These are phyloP conservation scores for Cucurbita argyrosperma DNA, from an alignment of 306 rosid genomes.

Conservation along the genomic window DNA sequence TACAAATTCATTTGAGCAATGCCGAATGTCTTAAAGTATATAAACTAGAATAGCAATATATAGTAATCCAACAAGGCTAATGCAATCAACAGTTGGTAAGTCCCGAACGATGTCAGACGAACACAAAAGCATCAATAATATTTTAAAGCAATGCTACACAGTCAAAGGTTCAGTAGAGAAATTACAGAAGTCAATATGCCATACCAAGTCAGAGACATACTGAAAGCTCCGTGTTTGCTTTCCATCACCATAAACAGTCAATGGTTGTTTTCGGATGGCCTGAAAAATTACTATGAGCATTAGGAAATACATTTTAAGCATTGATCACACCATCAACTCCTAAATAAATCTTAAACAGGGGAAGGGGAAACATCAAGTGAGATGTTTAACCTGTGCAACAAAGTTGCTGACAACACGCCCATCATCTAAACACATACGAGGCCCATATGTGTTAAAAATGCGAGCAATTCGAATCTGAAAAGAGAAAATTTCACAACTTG, in stretches of 20 bases:
- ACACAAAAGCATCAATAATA: neutral
- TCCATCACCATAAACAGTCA: conserved; percentile 95
- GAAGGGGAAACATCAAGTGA: neutral
- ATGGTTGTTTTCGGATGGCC: conserved; percentile 87
- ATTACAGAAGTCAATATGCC: neutral
- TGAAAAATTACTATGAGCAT: conserved; percentile 10
- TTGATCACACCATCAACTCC: neutral
- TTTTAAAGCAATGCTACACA: neutral
- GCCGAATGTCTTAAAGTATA: neutral
- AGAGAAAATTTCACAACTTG: neutral
- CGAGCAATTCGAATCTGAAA: conserved; percentile 13
- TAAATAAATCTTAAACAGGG: neutral
- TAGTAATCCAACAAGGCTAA: neutral
- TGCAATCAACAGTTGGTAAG: neutral
- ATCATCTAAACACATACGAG: conserved; percentile 9
- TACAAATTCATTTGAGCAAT: neutral
- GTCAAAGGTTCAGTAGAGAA: neutral
- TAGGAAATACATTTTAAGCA: neutral
- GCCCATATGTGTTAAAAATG: conserved; percentile 6
- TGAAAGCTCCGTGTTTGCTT: conserved; percentile 97
- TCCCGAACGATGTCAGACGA: neutral
- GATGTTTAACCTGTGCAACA: conserved; percentile 11
- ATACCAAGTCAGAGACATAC: conserved; percentile 91
- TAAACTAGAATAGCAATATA: neutral
- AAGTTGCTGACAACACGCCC: conserved; percentile 16